These are phyloP conservation scores for Kuraishia floccosa DNA, from an alignment of 805 yeast species.

Conservation along the genomic window DNA sequence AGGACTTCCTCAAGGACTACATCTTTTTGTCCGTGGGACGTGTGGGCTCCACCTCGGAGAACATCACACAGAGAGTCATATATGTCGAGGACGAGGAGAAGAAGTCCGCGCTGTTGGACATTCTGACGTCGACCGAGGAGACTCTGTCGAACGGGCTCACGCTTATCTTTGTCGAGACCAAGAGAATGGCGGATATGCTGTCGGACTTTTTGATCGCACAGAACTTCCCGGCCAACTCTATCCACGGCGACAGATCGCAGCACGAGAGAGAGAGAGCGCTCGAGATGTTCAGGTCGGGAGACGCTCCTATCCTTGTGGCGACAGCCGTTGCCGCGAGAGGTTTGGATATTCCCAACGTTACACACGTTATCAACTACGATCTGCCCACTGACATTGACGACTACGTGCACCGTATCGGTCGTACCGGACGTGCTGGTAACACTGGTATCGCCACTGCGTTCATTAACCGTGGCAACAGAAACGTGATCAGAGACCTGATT, in stretches of 20 bases:
- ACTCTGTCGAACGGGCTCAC: constrained; percentile 55
- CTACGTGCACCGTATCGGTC: constrained; percentile 98
- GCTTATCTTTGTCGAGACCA: constrained; percentile 93
- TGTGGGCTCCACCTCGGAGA: constrained; percentile 98
- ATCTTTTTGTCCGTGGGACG: constrained; percentile 96
- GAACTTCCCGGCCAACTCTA: constrained; percentile 93
- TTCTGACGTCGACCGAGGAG: constrained; percentile 66
- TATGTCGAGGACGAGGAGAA: constrained; percentile 92
- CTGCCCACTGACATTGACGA: constrained; percentile 96
- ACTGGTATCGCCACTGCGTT: constrained; percentile 97
- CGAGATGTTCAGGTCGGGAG: constrained; percentile 86
- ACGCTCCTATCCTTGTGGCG: constrained; percentile 91
- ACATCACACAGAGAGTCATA: constrained; percentile 87
- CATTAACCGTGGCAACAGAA: constrained; percentile 91
- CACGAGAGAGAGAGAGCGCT: constrained; percentile 95
- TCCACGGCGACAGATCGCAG: constrained; percentile 99
- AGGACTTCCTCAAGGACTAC: constrained; percentile 93
- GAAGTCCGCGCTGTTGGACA: constrained; percentile 81
- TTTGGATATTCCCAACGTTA: constrained; percentile 97
- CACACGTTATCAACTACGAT: constrained; percentile 95
- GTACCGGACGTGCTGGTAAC: constrained; percentile 99
- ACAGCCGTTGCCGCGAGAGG: constrained; percentile 99
- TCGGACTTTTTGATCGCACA: constrained; percentile 86
- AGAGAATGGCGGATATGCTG: constrained; percentile 95
- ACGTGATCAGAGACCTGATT: constrained; percentile 77